Conservation (phyloP, 2,329 filamentous ascomycete genomes). For the Alternaria burnsii region DNA sequence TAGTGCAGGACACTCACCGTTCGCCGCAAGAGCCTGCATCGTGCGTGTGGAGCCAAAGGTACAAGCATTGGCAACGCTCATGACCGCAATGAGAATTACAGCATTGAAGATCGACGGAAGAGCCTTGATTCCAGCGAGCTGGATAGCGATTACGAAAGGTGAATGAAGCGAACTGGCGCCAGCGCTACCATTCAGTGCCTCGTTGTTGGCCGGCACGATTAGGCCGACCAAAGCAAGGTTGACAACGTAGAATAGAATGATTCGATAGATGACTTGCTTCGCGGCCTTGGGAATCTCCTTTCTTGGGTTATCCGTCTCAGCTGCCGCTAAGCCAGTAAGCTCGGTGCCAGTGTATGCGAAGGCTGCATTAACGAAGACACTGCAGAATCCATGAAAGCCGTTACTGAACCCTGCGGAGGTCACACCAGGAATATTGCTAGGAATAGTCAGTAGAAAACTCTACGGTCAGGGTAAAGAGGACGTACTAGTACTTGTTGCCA, state of each 20-base stretch:
- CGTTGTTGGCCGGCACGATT: conserved; percentile 46
- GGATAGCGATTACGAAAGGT: conserved; percentile 72
- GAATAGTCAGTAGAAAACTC: neutral
- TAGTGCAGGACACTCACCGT: conserved; percentile 16
- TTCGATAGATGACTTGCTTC: conserved; percentile 56
- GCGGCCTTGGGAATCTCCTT: conserved; percentile 54
- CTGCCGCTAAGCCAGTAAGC: conserved; percentile 66
- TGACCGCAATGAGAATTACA: conserved; percentile 68
- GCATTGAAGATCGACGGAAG: conserved; percentile 72
- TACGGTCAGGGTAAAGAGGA: neutral
- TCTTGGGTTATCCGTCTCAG: conserved; percentile 63
- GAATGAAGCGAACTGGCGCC: conserved; percentile 48
- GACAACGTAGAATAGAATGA: conserved; percentile 54
- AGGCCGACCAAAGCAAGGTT: conserved; percentile 53
- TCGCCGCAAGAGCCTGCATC: conserved; percentile 60
- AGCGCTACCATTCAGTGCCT: conserved; percentile 3
- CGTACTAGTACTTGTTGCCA: conserved; percentile 66
- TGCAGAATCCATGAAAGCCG: conserved; percentile 69
- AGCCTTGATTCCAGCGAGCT: conserved; percentile 66
- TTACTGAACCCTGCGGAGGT: conserved; percentile 55
- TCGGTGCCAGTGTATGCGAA: conserved; percentile 70
- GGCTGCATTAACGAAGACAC: conserved; percentile 68
- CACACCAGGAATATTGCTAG: conserved; percentile 4
- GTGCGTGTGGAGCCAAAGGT: conserved; percentile 65
- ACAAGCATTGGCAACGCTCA: conserved; percentile 66